Evolutionary conservation across 176 grass and related monocot genomes (phyloP).

Genomic region (Triticum dicoccoides): DNA sequence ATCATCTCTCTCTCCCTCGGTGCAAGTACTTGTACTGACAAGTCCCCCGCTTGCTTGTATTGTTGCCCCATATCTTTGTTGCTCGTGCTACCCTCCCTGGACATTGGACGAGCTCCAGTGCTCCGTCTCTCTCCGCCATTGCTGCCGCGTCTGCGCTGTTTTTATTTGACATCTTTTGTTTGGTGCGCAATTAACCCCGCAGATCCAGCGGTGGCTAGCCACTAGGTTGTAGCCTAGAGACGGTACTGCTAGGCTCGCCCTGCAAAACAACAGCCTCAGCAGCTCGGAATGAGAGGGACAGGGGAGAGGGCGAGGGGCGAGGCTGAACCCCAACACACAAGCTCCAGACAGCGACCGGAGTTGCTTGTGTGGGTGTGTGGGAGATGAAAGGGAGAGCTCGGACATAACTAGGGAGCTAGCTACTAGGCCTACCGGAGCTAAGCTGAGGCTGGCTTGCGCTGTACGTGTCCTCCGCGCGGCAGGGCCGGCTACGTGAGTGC

Average conservation of each 20-base stretch:
- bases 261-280: background rate
- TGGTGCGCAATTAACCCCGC: background rate
- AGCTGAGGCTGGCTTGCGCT: background rate
- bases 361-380: background rate
- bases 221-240: background rate
- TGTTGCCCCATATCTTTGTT: slow-evolving; percentile 39
- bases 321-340: slow-evolving; percentile 5
- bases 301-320: background rate
- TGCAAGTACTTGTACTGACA: slow-evolving; percentile 40
- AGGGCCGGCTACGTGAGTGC: too few relatives aligned
- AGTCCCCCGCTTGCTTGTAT: slow-evolving; percentile 21
- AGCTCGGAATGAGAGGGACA: slow-evolving; percentile 31
- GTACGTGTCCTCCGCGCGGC: background rate
- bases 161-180: slow-evolving; percentile 6
- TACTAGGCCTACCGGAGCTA: background rate
- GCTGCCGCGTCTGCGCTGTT: background rate
- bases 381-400: background rate
- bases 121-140: background rate
- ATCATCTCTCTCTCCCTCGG: background rate
- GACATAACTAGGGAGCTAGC: background rate
- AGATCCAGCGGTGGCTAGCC: background rate
- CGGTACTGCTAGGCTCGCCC: background rate
- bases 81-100: background rate
- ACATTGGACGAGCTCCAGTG: background rate
- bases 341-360: slow-evolving; percentile 13